Base-by-base conservation (phyloP, 345 rosid species). In the Clausena lansium region DNA sequence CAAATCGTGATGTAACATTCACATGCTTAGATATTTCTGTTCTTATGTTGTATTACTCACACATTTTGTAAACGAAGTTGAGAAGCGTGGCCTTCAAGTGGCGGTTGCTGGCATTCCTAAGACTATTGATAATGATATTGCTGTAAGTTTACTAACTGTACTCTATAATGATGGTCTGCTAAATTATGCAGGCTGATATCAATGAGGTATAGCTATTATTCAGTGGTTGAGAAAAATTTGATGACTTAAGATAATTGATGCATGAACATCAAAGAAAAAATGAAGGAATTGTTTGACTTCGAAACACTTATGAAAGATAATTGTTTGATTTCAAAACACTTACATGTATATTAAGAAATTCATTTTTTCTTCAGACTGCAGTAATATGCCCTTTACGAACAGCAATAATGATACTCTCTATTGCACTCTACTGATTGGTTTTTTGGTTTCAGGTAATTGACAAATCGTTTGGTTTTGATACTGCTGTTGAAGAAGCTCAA, bases 51-150 rank as follows among this genome's bases (percentile, higher is more conserved):
- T 64, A 63, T 75, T 70, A 76, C 50, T 65, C 45, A 36, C 30
- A 15, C 67, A 69, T 81, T 85, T 78, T 80, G 67, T 85, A 36
- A 83, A 94, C 98, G 98, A 94, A 91, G 91, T 91, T 45, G 92
- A 89, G 90, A 89, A 86, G 79, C 93, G 97, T 70, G 90, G 96
- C 83, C 94, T 95, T 79, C 92, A 71, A 71, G 92, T 95, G 70
- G 94, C 96, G 1, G 93, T 93, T 83, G 91, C 96, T 74, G n/a
- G n/a, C n/a, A n/a, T n/a, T n/a, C n/a, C n/a, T n/a, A n/a, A n/a
- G n/a, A n/a, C n/a, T n/a, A n/a, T n/a, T n/a, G n/a, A n/a, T n/a
- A n/a, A n/a, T n/a, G n/a, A n/a, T n/a, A n/a, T n/a, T n/a, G n/a
- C n/a, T n/a, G n/a, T n/a, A n/a, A n/a, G n/a, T n/a, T n/a, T n/a